These are phyloP conservation scores for Oxytropis ochrocephala DNA, from an alignment of 306 rosid genomes.

Conservation along the genomic window DNA sequence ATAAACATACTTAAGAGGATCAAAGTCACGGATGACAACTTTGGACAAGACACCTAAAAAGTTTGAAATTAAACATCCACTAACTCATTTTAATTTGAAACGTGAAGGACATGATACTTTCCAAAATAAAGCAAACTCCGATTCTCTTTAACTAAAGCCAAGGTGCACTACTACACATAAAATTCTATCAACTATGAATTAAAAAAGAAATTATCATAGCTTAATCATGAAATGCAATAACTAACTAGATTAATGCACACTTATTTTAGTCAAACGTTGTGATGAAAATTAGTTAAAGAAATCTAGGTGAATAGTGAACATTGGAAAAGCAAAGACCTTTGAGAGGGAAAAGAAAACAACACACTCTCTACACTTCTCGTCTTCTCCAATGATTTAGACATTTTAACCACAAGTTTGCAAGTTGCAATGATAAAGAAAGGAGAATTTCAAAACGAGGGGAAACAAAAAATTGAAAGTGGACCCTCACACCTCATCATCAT, in stretches of 20 bases:
- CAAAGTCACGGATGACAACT: not conserved
- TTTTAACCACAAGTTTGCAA: conserved; percentile 5
- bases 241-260: not conserved
- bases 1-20: not conserved
- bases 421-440: conserved; percentile 13
- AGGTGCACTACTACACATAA: not conserved
- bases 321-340: not conserved
- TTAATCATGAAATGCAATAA: not conserved
- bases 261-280: not conserved
- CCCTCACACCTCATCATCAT: not conserved
- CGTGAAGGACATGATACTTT: not conserved
- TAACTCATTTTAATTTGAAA: not conserved
- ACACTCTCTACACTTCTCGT: not conserved
- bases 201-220: not conserved
- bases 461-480: conserved; percentile 15
- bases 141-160: not conserved
- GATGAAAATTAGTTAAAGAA: not conserved
- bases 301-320: not conserved
- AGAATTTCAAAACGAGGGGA: conserved; percentile 1
- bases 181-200: not conserved
- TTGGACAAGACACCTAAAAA: conserved; percentile 8
- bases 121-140: not conserved
- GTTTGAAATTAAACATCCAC: conserved; percentile 13
- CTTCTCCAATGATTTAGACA: conserved; percentile 17
- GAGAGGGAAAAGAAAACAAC: not conserved